Percentiles rank a stretch among this genome's conserved stretches.
These are phyloP conservation scores for Diaporthe citriasiana DNA, from an alignment of 2,329 filamentous ascomycete species.

Conservation along the genomic window DNA sequence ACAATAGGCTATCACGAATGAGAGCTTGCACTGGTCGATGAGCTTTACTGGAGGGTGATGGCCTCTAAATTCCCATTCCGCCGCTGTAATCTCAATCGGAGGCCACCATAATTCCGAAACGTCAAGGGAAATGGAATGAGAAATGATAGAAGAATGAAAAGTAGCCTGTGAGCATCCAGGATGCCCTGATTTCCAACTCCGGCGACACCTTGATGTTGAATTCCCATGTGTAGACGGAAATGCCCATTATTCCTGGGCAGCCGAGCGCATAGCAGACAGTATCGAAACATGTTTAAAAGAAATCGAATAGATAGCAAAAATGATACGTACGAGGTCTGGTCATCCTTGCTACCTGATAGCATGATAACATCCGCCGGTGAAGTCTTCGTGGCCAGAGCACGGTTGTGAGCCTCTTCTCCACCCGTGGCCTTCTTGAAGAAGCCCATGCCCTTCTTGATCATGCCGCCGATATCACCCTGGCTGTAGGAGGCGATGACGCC, in stretches of 20 bases:
- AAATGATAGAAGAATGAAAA: background rate
- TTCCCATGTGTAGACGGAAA: background rate
- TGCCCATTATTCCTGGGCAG: background rate
- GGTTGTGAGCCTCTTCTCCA: conserved; percentile 85
- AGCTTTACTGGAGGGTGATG: background rate
- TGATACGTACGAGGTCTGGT: conserved; percentile 86
- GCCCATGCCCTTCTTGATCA: conserved; percentile 83
- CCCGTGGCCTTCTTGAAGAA: conserved; percentile 91
- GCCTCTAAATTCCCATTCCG: background rate
- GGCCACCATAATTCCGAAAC: background rate
- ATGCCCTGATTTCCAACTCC: background rate
- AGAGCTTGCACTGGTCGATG: background rate
- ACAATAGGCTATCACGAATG: background rate
- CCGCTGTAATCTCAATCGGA: background rate
- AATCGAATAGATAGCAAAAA: conserved; percentile 50
- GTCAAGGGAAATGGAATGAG: background rate
- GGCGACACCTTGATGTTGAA: background rate
- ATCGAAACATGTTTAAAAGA: conserved; percentile 11
- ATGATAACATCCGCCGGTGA: conserved; percentile 96
- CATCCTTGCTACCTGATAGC: conserved; percentile 97
- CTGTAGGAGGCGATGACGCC: conserved; percentile 71
- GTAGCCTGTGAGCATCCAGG: background rate
- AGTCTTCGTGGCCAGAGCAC: conserved; percentile 88
- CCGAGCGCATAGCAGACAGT: background rate
- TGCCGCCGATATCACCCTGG: conserved; percentile 83